Evolutionary conservation across 352 stramenopile species (phyloP).

Genomic region (Aphanomyces euteiches): DNA sequence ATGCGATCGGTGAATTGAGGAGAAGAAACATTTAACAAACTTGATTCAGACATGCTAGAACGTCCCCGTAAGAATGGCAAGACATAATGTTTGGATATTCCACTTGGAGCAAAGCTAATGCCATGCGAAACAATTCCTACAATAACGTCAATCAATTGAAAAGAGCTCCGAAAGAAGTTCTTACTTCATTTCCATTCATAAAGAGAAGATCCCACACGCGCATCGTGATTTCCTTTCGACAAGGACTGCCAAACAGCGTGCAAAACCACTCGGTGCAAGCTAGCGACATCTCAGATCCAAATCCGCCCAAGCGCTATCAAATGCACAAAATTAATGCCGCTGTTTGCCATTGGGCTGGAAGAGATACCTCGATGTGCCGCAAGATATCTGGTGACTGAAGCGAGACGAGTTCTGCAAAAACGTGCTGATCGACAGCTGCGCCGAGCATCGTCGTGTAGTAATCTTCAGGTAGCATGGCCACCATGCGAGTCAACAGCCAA

Average conservation of each 20-base stretch:
- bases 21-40: conserved; percentile 33
- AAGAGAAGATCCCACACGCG: conserved; percentile 84
- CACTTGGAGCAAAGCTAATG: conserved; percentile 65
- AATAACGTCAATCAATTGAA: conserved; percentile 17
- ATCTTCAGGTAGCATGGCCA: conserved; percentile 73
- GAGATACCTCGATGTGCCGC: conserved; percentile 32
- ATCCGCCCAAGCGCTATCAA: conserved; percentile 64
- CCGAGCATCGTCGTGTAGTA: conserved; percentile 88
- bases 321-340: too few species aligned
- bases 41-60: conserved; percentile 77
- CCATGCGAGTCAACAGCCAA: conserved; percentile 77
- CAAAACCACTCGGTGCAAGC: conserved; percentile 87
- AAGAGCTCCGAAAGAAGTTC: background rate
- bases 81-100: conserved; percentile 54
- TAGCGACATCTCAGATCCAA: conserved; percentile 78
- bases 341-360: conserved; percentile 32
- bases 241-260: conserved; percentile 82
- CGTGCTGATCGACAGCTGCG: conserved; percentile 82
- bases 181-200: conserved; percentile 73
- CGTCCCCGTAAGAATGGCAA: conserved; percentile 69
- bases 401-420: conserved; percentile 80
- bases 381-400: conserved; percentile 67
- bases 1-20: background rate
- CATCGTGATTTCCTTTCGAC: conserved; percentile 61
- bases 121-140: conserved; percentile 73